Evolutionary conservation across 208 protist genomes (phyloP), one percentile per base, ranked within the genome.

Genomic region (Leptomonas pyrrhocoris): DNA sequence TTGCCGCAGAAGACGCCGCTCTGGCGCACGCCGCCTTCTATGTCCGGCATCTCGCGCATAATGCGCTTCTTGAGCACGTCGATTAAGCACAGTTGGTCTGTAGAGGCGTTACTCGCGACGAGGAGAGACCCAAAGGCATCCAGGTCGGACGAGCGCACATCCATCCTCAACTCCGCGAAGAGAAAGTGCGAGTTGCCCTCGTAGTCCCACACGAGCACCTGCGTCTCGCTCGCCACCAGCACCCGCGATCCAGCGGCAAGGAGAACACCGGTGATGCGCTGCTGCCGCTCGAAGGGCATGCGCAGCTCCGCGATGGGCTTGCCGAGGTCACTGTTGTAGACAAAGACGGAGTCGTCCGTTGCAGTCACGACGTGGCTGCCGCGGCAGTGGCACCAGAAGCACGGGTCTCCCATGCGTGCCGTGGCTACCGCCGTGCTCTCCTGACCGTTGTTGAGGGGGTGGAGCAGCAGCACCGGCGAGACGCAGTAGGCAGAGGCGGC

Each of bases 151-250:
- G 60, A 46, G 50, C 54, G 73, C 34, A 79, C 46, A 5, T 74
- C 72, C 13, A 84, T 68, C 15, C 70, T 83, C 19, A 85, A 43
- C 13, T 89, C 81, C 2, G 72, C 70, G 40, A 93, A 81, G 38
- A 84, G 59, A 25, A 83, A 80, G 60, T 86, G 79, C 18, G 78
- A 84, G 51, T 84, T 76, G 42, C 71, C 72, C 36, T 80, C 77
- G 83, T 92, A 90, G 79, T 95, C 86, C 87, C 87, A 95, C 23
- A 93, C 50, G 16, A 91, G 50, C 27, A 94, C 57, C 48, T 86
- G 77, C 54, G 56, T 62, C 55, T 72, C 74, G 31, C 81, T 76
- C 43, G 89, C 86, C 25, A 93, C 77, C 43, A 95, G 76, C 55
- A 93, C 85, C 40, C 85, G 79, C 48, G 81, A 87, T 23, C 83